phyloP scores from a whole-genome alignment of 2,329 filamentous ascomycete species.

The Ceratocystis variospora region DNA sequence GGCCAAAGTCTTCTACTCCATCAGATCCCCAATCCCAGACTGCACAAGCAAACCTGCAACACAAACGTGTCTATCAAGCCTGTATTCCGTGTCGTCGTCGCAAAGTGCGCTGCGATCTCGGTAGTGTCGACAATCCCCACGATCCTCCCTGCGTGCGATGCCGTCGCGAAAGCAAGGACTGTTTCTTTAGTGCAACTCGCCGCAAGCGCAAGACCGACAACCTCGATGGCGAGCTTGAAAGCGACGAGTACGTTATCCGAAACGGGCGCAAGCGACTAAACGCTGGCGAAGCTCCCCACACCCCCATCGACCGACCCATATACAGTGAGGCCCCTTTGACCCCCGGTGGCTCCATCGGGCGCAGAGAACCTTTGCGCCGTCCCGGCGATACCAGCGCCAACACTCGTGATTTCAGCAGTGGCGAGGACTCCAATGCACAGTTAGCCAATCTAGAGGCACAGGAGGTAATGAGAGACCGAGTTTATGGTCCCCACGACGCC shows the following conservation, averaged over 20 bases:
- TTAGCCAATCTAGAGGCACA: slow-evolving; percentile 52
- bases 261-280: slow-evolving; percentile 59
- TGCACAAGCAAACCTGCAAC: slow-evolving; percentile 26
- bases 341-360: slow-evolving; percentile 50
- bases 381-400: slow-evolving; percentile 33
- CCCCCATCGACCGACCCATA: slow-evolving; percentile 32
- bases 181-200: slow-evolving; percentile 88
- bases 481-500: slow-evolving; percentile 87
- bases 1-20: neutral
- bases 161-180: slow-evolving; percentile 87
- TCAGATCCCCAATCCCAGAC: slow-evolving; percentile 10
- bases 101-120: slow-evolving; percentile 49
- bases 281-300: slow-evolving; percentile 18
- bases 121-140: slow-evolving; percentile 80
- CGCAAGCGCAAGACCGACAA: slow-evolving; percentile 73
- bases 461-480: slow-evolving; percentile 52
- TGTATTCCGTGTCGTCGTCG: slow-evolving; percentile 49
- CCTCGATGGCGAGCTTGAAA: slow-evolving; percentile 35
- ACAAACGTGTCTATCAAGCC: slow-evolving; percentile 50
- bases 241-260: slow-evolving; percentile 55
- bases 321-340: slow-evolving; percentile 48
- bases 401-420: slow-evolving; percentile 23
- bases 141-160: slow-evolving; percentile 91
- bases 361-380: slow-evolving; percentile 51
- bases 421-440: slow-evolving; percentile 45